Conservation (phyloP, 805 yeast genomes). For the Ogataea zsoltii region DNA sequence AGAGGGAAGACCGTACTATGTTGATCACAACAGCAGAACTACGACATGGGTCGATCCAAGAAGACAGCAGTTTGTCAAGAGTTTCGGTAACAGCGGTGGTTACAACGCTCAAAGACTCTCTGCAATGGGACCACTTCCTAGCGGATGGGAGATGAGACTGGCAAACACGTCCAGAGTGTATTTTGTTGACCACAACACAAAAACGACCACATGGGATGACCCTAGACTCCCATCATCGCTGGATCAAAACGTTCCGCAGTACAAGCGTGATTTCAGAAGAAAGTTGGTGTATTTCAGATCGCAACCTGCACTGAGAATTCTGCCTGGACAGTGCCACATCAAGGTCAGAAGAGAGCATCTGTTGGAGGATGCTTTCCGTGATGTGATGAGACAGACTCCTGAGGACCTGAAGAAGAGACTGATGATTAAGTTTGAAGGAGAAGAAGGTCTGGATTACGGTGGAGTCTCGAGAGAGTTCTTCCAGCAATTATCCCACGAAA, state of each 20-base stretch:
- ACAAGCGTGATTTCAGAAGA: conserved; percentile 97
- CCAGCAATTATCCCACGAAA: conserved; percentile 94
- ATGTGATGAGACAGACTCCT: conserved; percentile 97
- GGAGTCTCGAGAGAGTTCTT: conserved; percentile 98
- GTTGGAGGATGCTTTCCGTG: conserved; percentile 97
- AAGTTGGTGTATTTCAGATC: conserved; percentile 96
- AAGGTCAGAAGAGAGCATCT: conserved; percentile 96
- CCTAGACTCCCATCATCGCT: conserved; percentile 96
- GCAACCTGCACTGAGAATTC: conserved; percentile 94
- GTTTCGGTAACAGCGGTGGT: conserved; percentile 87
- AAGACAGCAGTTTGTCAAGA: conserved; percentile 96
- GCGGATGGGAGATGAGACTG: conserved; percentile 99
- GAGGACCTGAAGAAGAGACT: conserved; percentile 96
- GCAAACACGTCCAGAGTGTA: conserved; percentile 98
- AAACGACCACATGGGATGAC: conserved; percentile 99
- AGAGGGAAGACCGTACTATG: conserved; percentile 97
- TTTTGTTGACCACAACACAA: conserved; percentile 98
- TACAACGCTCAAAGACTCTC: conserved; percentile 98
- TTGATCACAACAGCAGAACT: conserved; percentile 98
- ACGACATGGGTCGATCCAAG: conserved; percentile 99
- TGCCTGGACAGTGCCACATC: conserved; percentile 98
- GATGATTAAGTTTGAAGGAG: conserved; percentile 98
- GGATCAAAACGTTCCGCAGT: conserved; percentile 98
- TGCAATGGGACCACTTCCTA: conserved; percentile 95
- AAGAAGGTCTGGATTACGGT: conserved; percentile 99